Evolutionary conservation across 352 stramenopile genomes (phyloP).

Genomic region (Pythium brachiatum): DNA sequence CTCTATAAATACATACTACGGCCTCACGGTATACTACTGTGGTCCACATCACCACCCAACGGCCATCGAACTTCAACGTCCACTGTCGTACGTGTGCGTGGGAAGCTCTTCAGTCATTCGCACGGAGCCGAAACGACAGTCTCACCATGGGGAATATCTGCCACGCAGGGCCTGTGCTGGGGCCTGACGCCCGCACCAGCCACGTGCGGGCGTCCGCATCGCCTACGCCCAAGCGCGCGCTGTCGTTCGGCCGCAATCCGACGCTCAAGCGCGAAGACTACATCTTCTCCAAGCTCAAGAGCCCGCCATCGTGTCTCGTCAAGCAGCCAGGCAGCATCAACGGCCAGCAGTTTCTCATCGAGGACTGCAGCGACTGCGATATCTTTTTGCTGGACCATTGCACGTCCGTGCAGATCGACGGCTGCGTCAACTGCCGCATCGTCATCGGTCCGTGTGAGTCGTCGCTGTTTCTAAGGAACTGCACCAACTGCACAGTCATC

Average conservation of each 20-base stretch:
- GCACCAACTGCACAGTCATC: slow-evolving; percentile 56
- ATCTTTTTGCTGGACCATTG: slow-evolving; percentile 79
- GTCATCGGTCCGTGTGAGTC: slow-evolving; percentile 63
- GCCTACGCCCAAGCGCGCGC: slow-evolving; percentile 8
- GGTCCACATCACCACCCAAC: slow-evolving; percentile 1
- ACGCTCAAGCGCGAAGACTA: slow-evolving; percentile 69
- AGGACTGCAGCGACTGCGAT: slow-evolving; percentile 67
- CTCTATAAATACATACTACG: slow-evolving; percentile 3
- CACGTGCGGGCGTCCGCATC: background rate
- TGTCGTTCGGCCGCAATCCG: slow-evolving; percentile 59
- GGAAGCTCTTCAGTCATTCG: background rate
- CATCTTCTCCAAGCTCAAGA: slow-evolving; percentile 51
- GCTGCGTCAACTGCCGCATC: slow-evolving; percentile 66
- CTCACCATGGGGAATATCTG: slow-evolving; percentile 59
- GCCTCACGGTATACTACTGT: background rate
- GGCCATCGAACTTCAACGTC: slow-evolving; percentile 16
- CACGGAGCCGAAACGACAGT: background rate
- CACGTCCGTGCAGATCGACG: slow-evolving; percentile 76
- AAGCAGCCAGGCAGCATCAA: slow-evolving; percentile 64
- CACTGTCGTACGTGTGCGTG: background rate
- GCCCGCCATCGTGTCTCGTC: slow-evolving; percentile 34
- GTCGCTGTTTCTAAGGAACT: slow-evolving; percentile 73
- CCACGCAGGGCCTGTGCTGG: slow-evolving; percentile 35
- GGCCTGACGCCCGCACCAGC: background rate
- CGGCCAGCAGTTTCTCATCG: slow-evolving; percentile 79